phyloP scores from a whole-genome alignment of 495 filamentous ascomycete species.

The Evansstolkia leycettana region DNA sequence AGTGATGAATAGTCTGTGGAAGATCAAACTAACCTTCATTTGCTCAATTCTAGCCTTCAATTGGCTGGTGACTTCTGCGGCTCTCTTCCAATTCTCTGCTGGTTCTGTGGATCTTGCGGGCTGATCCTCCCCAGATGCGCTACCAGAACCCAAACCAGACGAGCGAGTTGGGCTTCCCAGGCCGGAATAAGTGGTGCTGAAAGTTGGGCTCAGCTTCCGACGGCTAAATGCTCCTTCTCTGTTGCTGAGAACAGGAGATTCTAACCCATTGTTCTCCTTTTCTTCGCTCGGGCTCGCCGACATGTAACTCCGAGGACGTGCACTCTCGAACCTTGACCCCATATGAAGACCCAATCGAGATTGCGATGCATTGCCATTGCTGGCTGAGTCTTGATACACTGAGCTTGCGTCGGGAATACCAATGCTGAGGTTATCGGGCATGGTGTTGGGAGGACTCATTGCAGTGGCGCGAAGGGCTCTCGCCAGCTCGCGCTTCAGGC shows the following conservation, averaged over 20 bases:
- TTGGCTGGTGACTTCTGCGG: constrained; percentile 97
- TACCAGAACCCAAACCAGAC: constrained; percentile 21
- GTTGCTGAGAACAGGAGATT: constrained; percentile 24
- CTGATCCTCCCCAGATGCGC: constrained; percentile 25
- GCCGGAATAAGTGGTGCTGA: constrained; percentile 39
- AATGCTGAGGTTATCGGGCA: constrained; percentile 21
- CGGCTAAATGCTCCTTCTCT: constrained; percentile 25
- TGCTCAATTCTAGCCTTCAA: constrained; percentile 92
- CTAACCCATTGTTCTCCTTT: constrained; percentile 54
- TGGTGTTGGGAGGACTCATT: constrained; percentile 24
- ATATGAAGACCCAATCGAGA: constrained; percentile 25
- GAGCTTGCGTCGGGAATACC: constrained; percentile 21
- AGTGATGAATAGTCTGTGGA: background rate
- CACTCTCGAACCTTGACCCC: constrained; percentile 25
- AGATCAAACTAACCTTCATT: constrained; percentile 47
- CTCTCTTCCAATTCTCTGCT: constrained; percentile 92
- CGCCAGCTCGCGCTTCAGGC: constrained; percentile 68
- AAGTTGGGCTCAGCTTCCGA: constrained; percentile 33
- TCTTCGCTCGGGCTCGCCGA: constrained; percentile 66
- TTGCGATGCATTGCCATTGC: constrained; percentile 16
- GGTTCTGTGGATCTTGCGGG: constrained; percentile 33
- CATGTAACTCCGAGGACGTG: constrained; percentile 50
- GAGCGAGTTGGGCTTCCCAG: constrained; percentile 45
- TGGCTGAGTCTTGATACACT: constrained; percentile 22
- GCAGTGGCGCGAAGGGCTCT: constrained; percentile 32